A percentile compares a stretch with the other conserved stretches of the same genome.
Evolutionary conservation across 2,329 filamentous ascomycete species (phyloP).

Genomic region (Colletotrichum simmondsii): DNA sequence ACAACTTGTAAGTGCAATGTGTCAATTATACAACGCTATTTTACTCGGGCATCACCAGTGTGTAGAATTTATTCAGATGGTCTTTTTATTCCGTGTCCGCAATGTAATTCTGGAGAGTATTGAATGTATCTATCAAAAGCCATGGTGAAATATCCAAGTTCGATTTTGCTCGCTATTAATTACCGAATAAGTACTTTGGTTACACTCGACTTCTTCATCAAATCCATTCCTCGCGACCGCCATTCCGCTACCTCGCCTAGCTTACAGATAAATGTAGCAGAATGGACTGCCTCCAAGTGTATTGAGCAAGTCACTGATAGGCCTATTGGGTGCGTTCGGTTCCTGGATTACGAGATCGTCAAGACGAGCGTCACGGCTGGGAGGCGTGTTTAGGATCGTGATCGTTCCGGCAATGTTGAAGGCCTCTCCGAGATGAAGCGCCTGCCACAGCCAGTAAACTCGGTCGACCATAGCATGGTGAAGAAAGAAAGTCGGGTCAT

Average conservation of each 20-base stretch:
- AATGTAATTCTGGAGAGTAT: no score
- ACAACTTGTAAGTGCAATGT: no score
- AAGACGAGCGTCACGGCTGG: constrained; percentile 35
- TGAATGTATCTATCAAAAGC: not conserved
- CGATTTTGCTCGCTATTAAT: not conserved
- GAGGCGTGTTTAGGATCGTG: constrained; percentile 34
- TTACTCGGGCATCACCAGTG: no score
- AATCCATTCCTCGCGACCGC: not conserved
- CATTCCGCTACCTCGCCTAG: not conserved
- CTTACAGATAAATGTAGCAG: constrained; percentile 44
- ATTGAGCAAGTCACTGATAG: constrained; percentile 46
- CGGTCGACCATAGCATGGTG: constrained; percentile 41
- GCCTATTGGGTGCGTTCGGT: constrained; percentile 35
- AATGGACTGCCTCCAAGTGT: constrained; percentile 46
- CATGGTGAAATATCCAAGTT: not conserved
- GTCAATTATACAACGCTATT: no score
- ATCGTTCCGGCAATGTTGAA: constrained; percentile 36
- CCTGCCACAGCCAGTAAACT: constrained; percentile 42
- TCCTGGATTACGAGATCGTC: constrained; percentile 42
- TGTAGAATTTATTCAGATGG: no score
- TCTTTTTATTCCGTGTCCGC: no score
- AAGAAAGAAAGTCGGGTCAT: constrained; percentile 40
- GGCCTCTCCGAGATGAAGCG: constrained; percentile 33
- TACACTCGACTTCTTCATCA: not conserved
- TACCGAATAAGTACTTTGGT: not conserved